Percentiles rank a stretch among this genome's conserved stretches.
These are phyloP conservation scores for Penicillium arizonense DNA, from an alignment of 495 filamentous ascomycete genomes.

Conservation along the genomic window DNA sequence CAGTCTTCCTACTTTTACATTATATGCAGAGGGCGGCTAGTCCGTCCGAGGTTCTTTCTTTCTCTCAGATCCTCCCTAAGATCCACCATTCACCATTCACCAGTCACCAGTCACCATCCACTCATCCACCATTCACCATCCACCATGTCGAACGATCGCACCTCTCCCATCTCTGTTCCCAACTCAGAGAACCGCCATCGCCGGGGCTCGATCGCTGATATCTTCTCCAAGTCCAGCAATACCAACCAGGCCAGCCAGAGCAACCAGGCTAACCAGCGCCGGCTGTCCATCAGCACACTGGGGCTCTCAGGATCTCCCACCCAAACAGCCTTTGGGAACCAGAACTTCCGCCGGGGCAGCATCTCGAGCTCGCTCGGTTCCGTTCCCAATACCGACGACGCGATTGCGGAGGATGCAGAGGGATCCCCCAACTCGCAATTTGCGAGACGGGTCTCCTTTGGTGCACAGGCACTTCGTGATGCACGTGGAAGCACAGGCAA, in stretches of 20 bases:
- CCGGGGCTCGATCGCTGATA: constrained; percentile 50
- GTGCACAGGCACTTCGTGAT: constrained; percentile 79
- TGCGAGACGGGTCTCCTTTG: constrained; percentile 84
- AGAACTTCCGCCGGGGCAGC: constrained; percentile 66
- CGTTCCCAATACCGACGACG: constrained; percentile 80
- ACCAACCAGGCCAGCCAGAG: background rate
- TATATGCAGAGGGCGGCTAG: constrained; percentile 31
- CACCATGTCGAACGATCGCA: constrained; percentile 50
- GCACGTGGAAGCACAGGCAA: constrained; percentile 50
- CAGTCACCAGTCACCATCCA: constrained; percentile 22
- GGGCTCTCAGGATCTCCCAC: constrained; percentile 80
- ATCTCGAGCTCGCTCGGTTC: constrained; percentile 68
- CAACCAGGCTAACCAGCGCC: constrained; percentile 67
- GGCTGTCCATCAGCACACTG: constrained; percentile 83
- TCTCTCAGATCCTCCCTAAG: constrained; percentile 6
- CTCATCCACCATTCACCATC: background rate
- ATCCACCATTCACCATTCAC: constrained; percentile 4
- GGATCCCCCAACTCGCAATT: constrained; percentile 70
- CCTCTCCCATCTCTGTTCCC: constrained; percentile 47
- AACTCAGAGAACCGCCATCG: constrained; percentile 39
- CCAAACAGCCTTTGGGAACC: constrained; percentile 48
- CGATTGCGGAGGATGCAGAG: constrained; percentile 77
- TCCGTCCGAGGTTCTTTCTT: constrained; percentile 23
- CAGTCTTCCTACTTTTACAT: constrained; percentile 1
- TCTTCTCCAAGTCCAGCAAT: constrained; percentile 39